Evolutionary conservation across 2,329 filamentous ascomycete species (phyloP).

Genomic region (Microcyclospora tardicrescens): DNA sequence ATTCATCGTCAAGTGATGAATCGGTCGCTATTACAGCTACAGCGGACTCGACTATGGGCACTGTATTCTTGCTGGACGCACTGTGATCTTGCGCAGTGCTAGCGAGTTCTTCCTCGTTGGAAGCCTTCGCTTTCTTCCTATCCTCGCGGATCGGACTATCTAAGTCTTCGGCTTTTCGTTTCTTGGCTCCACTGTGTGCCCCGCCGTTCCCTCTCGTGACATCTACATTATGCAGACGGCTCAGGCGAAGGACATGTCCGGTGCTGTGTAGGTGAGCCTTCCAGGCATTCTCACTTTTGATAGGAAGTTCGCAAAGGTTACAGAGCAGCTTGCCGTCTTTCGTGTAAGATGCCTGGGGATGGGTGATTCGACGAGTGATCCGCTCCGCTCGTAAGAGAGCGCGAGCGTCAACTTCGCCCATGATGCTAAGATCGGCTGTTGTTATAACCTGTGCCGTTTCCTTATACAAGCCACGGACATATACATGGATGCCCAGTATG

Average conservation of each 20-base stretch:
- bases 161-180: constrained; percentile 36
- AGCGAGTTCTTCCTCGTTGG: constrained; percentile 18
- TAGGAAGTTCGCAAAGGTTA: constrained; percentile 48
- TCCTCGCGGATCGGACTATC: constrained; percentile 7
- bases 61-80: constrained; percentile 7
- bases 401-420: constrained; percentile 51
- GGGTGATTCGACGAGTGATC: constrained; percentile 57
- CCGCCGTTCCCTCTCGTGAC: constrained; percentile 17
- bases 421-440: no score
- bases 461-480: no score
- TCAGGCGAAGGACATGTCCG: constrained; percentile 30
- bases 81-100: no score
- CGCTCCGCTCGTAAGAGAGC: constrained; percentile 68
- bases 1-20: constrained; percentile 25
- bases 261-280: constrained; percentile 45
- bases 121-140: constrained; percentile 11
- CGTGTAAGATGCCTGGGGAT: constrained; percentile 56
- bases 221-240: constrained; percentile 15
- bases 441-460: no score
- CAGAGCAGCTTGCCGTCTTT: constrained; percentile 55
- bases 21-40: constrained; percentile 1
- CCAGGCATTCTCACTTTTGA: constrained; percentile 58
- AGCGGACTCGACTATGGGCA: constrained; percentile 1
- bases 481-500: no score
- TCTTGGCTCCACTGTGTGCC: constrained; percentile 28